Conservation (phyloP, 1,284 basidiomycete species). For the Apiotrichum akiyoshidainum region DNA sequence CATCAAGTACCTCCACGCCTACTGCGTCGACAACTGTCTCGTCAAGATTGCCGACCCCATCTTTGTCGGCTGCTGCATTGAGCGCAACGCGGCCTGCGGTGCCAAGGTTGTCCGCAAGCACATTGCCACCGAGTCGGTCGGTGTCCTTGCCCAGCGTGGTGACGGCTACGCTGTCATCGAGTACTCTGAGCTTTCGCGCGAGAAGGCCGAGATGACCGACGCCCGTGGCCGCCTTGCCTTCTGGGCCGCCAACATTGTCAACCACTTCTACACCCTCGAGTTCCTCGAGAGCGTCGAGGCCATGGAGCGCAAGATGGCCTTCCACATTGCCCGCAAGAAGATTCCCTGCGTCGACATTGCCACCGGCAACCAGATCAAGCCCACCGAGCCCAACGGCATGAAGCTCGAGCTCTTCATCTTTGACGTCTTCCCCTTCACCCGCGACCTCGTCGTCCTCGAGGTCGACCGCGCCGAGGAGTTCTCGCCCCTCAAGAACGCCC, state of each 20-base stretch:
- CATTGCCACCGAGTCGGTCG: slow-evolving; percentile 83
- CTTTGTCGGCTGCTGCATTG: slow-evolving; percentile 90
- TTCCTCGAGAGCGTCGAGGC: slow-evolving; percentile 77
- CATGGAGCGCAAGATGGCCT: slow-evolving; percentile 86
- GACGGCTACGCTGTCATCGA: slow-evolving; percentile 89
- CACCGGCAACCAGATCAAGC: slow-evolving; percentile 67
- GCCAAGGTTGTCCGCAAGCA: slow-evolving; percentile 95
- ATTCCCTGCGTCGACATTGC: slow-evolving; percentile 76
- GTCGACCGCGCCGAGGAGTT: slow-evolving; percentile 88
- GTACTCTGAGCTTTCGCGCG: slow-evolving; percentile 90
- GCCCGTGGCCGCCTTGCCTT: slow-evolving; percentile 73
- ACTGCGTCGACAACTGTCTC: slow-evolving; percentile 98
- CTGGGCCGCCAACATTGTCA: slow-evolving; percentile 95
- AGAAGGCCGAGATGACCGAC: slow-evolving; percentile 76
- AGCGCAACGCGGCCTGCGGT: slow-evolving; percentile 79
- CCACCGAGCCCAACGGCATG: slow-evolving; percentile 92
- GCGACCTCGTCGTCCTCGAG: slow-evolving; percentile 81
- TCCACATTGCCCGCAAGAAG: slow-evolving; percentile 98
- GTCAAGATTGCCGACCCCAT: slow-evolving; percentile 95
- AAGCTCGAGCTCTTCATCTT: slow-evolving; percentile 99
- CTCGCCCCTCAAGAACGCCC: slow-evolving; percentile 95
- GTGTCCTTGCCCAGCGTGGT: slow-evolving; percentile 82
- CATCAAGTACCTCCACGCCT: slow-evolving; percentile 86
- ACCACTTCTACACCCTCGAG: slow-evolving; percentile 92
- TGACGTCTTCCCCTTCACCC: slow-evolving; percentile 94